Base-by-base conservation (phyloP, 805 yeast genomes). In the Saccharomyces kudriavzevii region DNA sequence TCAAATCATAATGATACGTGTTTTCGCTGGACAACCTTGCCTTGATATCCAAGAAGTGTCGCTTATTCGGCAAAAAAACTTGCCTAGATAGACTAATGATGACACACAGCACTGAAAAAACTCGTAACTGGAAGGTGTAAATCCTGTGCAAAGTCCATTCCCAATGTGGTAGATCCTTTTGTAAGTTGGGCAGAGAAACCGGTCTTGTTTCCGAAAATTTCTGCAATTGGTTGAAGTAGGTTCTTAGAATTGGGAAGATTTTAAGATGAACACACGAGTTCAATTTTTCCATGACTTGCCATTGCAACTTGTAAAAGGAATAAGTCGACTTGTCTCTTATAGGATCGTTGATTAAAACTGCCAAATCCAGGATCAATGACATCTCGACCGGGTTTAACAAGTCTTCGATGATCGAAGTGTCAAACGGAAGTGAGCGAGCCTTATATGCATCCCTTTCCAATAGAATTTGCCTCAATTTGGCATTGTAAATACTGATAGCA, bases 131-230 rank as follows among this genome's bases (percentile, higher is more conserved):
- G 20, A 64, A 54, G 11, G 78, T 71, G 53, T 79, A 73, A 3
- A 79, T 66, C 54, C 77, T 69, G 58, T 82, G 85, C 45, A 79
- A 60, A 0, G 79, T 64, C 54, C 67, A 72, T n/a, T 68, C 61
- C 70, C 74, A 69, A 49, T 63, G 58, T 3, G 76, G 74, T 1
- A 74, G 49, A 22, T 69, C 65, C 40, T 66, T 66, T 9, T 35
- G 43, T 35, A 35, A 35, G 17, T 73, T 47, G 0, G 63, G 55
- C 30, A 54, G 59, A n/a, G 52, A 54, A 20, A 49, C 40, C 3
- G 59, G 53, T 40, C 55, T 55, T 9, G 56, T 48, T 17, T 49
- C 50, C n/a, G 64, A 60, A 53, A 63, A 71, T 24, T 56, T 60
- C 35, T 58, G 52, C 13, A 73, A 52, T 51, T 61, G 64, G 22